Conservation (phyloP, 768 basidiomycete genomes). For the Trametes sanguinea region DNA sequence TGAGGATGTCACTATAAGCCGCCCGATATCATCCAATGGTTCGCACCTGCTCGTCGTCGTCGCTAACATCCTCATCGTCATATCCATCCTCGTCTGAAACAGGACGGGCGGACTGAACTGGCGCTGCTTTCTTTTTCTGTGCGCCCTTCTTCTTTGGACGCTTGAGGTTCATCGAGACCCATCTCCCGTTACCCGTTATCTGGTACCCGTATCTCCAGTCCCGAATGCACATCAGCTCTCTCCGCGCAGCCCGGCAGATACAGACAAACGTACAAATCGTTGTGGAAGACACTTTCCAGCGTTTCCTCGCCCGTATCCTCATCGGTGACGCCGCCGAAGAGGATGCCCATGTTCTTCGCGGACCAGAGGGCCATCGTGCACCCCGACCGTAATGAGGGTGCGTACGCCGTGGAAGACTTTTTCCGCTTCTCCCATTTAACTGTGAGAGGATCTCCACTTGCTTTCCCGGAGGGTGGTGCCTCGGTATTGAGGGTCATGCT, state of each 20-base stretch:
- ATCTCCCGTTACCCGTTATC: conserved; percentile 69
- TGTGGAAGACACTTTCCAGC: conserved; percentile 83
- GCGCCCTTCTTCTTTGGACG: conserved; percentile 57
- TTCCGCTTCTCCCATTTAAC: conserved; percentile 89
- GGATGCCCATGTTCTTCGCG: conserved; percentile 64
- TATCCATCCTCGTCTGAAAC: conserved; percentile 25
- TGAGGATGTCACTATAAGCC: neutral
- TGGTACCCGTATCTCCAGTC: conserved; percentile 73
- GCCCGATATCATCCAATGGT: neutral
- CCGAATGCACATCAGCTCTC: neutral
- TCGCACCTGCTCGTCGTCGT: conserved; percentile 21
- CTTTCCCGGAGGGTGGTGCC: conserved; percentile 35
- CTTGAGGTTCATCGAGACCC: conserved; percentile 75
- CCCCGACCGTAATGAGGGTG: conserved; percentile 72
- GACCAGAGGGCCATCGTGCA: conserved; percentile 87
- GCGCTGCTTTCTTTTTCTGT: conserved; percentile 44
- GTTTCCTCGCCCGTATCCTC: conserved; percentile 85
- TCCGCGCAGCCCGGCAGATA: neutral
- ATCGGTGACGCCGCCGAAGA: conserved; percentile 90
- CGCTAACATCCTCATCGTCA: conserved; percentile 26
- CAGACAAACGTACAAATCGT: conserved; percentile 64
- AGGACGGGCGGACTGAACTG: conserved; percentile 14
- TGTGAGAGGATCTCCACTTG: conserved; percentile 46
- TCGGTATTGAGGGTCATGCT: conserved; percentile 38
- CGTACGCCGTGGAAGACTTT: conserved; percentile 65